A percentile compares a stretch with the other conserved stretches of the same genome.
These are phyloP conservation scores for Claviceps paspali DNA, from an alignment of 2,329 filamentous ascomycete genomes.

Conservation along the genomic window DNA sequence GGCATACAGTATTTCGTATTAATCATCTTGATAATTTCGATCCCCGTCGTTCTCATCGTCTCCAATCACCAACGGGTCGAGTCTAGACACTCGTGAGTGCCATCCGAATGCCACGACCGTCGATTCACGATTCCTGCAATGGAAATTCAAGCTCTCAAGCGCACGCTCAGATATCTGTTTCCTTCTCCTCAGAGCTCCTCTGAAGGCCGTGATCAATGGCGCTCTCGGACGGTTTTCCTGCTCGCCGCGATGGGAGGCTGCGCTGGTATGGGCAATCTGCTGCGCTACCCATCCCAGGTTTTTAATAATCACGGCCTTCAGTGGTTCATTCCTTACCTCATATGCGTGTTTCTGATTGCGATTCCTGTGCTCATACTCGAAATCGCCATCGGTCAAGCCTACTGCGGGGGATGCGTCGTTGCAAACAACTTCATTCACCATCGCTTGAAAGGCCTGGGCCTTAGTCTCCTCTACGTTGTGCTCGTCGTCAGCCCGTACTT, in stretches of 20 bases:
- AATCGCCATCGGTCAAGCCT: slow-evolving; percentile 55
- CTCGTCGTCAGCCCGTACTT: slow-evolving; percentile 43
- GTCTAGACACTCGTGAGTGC: neutral
- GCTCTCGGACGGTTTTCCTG: slow-evolving; percentile 37
- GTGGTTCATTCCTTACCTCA: slow-evolving; percentile 44
- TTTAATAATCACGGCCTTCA: slow-evolving; percentile 46
- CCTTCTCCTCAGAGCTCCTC: slow-evolving; percentile 10
- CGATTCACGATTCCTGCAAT: neutral
- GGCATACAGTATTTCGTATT: too few relatives aligned
- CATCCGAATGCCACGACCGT: neutral
- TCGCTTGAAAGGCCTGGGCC: slow-evolving; percentile 36
- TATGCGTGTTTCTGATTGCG: slow-evolving; percentile 38
- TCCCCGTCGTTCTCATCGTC: too few relatives aligned
- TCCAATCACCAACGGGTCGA: neutral
- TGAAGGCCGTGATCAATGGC: slow-evolving; percentile 37
- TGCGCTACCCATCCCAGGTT: slow-evolving; percentile 41
- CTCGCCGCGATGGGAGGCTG: slow-evolving; percentile 44
- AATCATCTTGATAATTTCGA: too few relatives aligned
- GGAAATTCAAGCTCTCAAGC: neutral
- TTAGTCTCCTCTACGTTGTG: slow-evolving; percentile 35
- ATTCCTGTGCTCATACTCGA: slow-evolving; percentile 41
- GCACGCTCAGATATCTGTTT: neutral
- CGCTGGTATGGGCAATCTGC: slow-evolving; percentile 41
- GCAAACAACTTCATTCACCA: slow-evolving; percentile 38
- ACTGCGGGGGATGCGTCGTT: slow-evolving; percentile 38